Base-by-base conservation (phyloP, 257 asterid species). In the Solanum ossicruentum region DNA sequence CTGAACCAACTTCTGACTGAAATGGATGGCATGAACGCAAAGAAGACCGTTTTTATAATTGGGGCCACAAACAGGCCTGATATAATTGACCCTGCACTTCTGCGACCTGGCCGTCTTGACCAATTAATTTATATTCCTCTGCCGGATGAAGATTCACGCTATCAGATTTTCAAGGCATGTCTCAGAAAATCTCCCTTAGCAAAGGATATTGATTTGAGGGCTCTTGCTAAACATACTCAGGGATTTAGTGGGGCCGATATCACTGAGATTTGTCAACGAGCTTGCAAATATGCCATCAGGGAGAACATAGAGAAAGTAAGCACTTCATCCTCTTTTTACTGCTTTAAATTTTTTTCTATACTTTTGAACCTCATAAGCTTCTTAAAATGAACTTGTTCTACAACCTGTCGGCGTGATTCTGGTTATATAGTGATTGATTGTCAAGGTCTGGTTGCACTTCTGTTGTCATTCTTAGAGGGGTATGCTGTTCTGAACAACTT, bases 11-110 rank as follows among this genome's bases (percentile, higher is more conserved):
- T 91, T 80, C 87, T 91, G 86, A 91, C 94, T 39, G 94, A 91
- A 84, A 91, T 91, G 94, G 94, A 91, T 85, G 93, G 93, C 86
- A 91, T 89, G 93, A 86, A 88, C 4, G 92, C 92, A 21, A 91
- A 89, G 83, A 91, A 91, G 85, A 91, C 94, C 39, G 94, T 91
- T 67, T 91, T 91, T 69, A 91, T 91, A 56, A 91, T 91, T 73
- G 94, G 94, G 60, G 94, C 94, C 84, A 91, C 94, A 45, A 91
- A 91, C 82, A 88, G 94, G 75, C 93, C 92, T 26, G 93, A 91
- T 65, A 91, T 91, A 32, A 91, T 91, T 55, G 93, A 91, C 77
- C 89, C 92, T 15, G 92, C 93, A 60, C 92, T 91, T 84, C 88
- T 91, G 47, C 93, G 94, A 45, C 94, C 94, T 3, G 94, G 94